Evolutionary conservation across 2,329 filamentous ascomycete species (phyloP).

Genomic region (Mycosphaerella arachidis): DNA sequence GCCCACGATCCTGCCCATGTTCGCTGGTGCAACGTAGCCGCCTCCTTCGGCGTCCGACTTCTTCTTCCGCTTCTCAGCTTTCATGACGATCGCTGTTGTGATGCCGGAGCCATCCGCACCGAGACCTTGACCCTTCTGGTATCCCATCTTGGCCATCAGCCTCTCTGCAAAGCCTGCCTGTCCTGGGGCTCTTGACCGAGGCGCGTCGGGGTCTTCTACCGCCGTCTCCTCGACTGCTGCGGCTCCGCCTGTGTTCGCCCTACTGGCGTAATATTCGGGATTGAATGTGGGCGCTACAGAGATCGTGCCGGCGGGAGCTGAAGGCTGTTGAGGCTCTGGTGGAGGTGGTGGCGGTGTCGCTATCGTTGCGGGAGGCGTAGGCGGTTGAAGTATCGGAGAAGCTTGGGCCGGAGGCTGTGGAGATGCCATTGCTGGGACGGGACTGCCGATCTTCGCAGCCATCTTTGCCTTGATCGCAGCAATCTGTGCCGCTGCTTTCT

Average conservation of each 20-base stretch:
- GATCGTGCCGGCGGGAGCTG: conserved; percentile 2
- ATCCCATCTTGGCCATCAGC: conserved; percentile 90
- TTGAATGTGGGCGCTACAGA: conserved; percentile 18
- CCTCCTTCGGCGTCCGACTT: conserved; percentile 73
- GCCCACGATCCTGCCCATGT: conserved; percentile 75
- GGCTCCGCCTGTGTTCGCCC: conserved; percentile 33
- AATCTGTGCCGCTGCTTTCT: conserved; percentile 22
- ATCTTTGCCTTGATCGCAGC: conserved; percentile 26
- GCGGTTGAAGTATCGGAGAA: conserved; percentile 8
- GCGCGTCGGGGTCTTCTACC: conserved; percentile 32
- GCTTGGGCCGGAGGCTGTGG: conserved; percentile 8
- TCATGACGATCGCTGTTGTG: conserved; percentile 72
- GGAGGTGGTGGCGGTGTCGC: conserved; percentile 15
- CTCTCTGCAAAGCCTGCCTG: conserved; percentile 81
- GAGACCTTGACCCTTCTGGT: conserved; percentile 81
- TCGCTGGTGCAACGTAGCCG: conserved; percentile 65
- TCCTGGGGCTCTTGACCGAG: conserved; percentile 65
- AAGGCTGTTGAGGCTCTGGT: conserved; percentile 5
- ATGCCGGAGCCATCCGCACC: conserved; percentile 81
- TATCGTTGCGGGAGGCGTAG: neutral
- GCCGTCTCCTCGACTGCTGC: conserved; percentile 38
- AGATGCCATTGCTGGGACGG: conserved; percentile 1
- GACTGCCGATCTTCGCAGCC: conserved; percentile 8
- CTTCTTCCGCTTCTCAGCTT: conserved; percentile 82
- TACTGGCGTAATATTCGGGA: conserved; percentile 12